Conservation (phyloP, 805 yeast genomes). For the Saccharomycopsis fermentans region DNA sequence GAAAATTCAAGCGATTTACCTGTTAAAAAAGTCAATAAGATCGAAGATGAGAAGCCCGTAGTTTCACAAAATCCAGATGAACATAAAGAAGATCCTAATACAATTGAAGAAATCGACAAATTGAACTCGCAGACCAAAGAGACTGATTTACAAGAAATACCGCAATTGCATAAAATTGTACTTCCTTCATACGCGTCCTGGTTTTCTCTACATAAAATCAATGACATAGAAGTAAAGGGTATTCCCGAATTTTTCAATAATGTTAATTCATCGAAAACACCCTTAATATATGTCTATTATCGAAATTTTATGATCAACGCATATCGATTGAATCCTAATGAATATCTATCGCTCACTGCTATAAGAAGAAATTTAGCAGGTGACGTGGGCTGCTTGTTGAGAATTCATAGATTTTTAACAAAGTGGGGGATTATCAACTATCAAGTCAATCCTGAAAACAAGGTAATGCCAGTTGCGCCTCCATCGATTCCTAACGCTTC, state of each 20-base stretch:
- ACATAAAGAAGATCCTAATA: neutral
- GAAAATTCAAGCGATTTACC: neutral
- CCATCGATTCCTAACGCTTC: constrained; percentile 28
- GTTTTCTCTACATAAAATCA: constrained; percentile 68
- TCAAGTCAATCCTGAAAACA: constrained; percentile 57
- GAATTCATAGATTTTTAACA: constrained; percentile 72
- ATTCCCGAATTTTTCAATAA: constrained; percentile 84
- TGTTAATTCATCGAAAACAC: constrained; percentile 67
- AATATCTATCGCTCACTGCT: constrained; percentile 81
- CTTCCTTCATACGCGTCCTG: constrained; percentile 87
- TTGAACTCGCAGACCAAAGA: neutral
- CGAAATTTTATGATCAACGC: constrained; percentile 88
- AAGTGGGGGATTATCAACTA: constrained; percentile 93
- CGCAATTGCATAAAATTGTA: constrained; percentile 73
- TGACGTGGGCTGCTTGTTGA: constrained; percentile 79
- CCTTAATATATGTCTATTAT: constrained; percentile 65
- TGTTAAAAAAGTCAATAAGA: neutral
- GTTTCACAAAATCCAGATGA: neutral
- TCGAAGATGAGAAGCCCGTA: neutral
- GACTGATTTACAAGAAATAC: constrained; percentile 12
- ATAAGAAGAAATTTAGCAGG: constrained; percentile 84
- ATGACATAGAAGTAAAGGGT: constrained; percentile 70
- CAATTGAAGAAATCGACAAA: neutral
- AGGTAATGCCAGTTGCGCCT: constrained; percentile 12
- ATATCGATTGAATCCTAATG: constrained; percentile 80